Conservation (phyloP, 352 stramenopile species). For the Pythium rhizo-oryzae region DNA sequence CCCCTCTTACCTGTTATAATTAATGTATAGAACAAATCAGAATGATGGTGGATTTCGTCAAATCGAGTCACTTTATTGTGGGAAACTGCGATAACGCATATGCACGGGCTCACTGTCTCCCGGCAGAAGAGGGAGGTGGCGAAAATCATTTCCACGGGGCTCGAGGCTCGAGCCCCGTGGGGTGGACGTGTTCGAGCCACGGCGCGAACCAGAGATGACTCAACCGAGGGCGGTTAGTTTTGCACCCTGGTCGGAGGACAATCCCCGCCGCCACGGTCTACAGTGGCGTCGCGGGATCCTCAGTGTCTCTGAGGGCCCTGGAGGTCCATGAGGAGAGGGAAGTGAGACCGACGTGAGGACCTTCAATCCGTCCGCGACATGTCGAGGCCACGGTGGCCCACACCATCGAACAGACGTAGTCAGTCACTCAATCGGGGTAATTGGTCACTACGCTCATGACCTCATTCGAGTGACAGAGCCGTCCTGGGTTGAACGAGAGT, state of each 20-base stretch:
- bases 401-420: too few species aligned
- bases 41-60: not conserved
- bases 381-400: not conserved
- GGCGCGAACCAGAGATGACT: not conserved
- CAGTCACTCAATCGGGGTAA: conserved; percentile 1
- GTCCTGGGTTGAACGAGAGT: not conserved
- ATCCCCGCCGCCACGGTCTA: too few species aligned
- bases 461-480: not conserved
- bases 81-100: not conserved
- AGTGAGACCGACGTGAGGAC: too few species aligned
- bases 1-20: not conserved
- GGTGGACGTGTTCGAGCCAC: not conserved
- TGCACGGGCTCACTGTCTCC: not conserved
- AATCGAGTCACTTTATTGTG: not conserved
- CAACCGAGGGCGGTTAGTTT: not conserved
- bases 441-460: not conserved
- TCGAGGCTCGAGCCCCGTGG: not conserved
- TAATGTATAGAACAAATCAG: not conserved
- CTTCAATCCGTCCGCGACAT: not conserved
- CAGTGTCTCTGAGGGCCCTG: too few species aligned
- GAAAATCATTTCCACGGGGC: not conserved
- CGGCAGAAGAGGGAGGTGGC: not conserved
- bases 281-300: too few species aligned
- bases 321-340: too few species aligned
- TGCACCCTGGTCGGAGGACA: not conserved